Conservation (phyloP, 2,329 filamentous ascomycete genomes). For the Colletotrichum sp. region DNA sequence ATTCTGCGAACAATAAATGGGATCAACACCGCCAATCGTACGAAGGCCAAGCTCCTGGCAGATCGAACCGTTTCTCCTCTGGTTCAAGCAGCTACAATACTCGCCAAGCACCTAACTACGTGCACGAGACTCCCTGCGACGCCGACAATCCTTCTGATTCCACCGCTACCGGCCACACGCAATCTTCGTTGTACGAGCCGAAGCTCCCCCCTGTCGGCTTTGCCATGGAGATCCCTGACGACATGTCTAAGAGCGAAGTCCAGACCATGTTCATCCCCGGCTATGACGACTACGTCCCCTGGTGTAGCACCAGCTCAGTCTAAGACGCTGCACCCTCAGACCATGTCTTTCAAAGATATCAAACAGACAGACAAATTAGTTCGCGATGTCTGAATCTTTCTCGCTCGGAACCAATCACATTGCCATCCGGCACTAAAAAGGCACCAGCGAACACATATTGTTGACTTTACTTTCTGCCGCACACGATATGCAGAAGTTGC, state of each 20-base stretch:
- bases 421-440: neutral
- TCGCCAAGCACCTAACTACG: neutral
- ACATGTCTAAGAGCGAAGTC: slow-evolving; percentile 12
- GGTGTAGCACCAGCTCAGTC: neutral
- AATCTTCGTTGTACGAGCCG: neutral
- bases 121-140: neutral
- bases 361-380: neutral
- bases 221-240: slow-evolving; percentile 17
- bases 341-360: neutral
- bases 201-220: neutral
- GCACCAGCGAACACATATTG: slow-evolving; percentile 2
- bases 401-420: neutral
- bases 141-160: neutral
- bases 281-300: slow-evolving; percentile 15
- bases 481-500: slow-evolving; percentile 14
- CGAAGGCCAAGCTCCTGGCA: neutral
- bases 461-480: slow-evolving; percentile 13
- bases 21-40: neutral
- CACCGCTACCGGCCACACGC: neutral
- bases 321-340: neutral
- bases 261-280: slow-evolving; percentile 16
- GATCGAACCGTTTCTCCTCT: neutral
- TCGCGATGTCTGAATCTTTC: neutral
- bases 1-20: neutral
- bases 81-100: neutral